Evolutionary conservation across 306 rosid species (phyloP).

Genomic region (Betula pendula): DNA sequence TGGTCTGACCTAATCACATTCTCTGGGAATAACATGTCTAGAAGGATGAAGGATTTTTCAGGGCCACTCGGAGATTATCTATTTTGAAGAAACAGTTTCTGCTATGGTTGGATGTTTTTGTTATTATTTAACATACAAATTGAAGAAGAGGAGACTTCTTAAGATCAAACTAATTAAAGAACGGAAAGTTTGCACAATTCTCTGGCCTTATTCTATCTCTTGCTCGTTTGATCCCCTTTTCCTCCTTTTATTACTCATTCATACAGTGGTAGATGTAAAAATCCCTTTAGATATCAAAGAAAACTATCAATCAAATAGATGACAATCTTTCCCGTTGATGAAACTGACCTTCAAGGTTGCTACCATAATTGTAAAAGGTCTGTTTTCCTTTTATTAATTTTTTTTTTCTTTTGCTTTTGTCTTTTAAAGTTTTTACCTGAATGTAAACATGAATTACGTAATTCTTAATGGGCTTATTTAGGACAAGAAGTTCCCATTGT

Average conservation of each 20-base stretch:
- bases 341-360: neutral
- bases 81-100: neutral
- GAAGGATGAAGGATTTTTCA: neutral
- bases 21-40: neutral
- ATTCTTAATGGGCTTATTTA: neutral
- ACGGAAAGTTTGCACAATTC: neutral
- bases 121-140: neutral
- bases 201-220: neutral
- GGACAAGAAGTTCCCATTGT: neutral
- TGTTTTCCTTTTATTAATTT: neutral
- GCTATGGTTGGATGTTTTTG: neutral
- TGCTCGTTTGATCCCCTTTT: neutral
- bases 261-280: neutral
- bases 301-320: neutral
- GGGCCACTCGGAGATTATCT: neutral
- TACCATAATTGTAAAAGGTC: neutral
- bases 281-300: neutral
- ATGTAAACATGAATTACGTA: neutral
- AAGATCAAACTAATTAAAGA: too few species aligned
- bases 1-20: neutral
- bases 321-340: neutral
- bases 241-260: neutral
- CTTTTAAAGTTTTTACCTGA: neutral
- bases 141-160: neutral
- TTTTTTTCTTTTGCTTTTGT: neutral